Base-by-base conservation (phyloP, 1,284 basidiomycete species). In the Rhizopogon hawkerae region DNA sequence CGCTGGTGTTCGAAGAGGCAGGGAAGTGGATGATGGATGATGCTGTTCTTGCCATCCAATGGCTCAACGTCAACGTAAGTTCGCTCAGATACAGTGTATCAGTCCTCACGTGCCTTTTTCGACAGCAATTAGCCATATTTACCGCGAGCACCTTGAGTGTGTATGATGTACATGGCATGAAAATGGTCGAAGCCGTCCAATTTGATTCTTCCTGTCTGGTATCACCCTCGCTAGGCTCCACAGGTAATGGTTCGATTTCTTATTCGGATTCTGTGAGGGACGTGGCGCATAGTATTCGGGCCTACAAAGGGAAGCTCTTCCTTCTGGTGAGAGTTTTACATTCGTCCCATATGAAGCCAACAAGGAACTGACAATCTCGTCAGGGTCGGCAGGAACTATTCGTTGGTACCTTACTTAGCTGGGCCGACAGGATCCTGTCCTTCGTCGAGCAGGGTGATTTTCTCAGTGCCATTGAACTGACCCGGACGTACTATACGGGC, bases 281-380 rank as follows among this genome's bases (percentile, higher is more conserved):
- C 53, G 69, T 91, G 26, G 71, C 77, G 3, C 86, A 89, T 60
- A 92, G 91, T 60, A 68, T 95, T 39, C 75, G 83, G 18, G 73
- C 82, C 2, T 90, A 95, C 68, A 93, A 94, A 60, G 89, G 91
- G 36, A 96, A 92, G 63, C 77, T 95, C 18, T 98, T 98, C 65
- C 62, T 92, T 24, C 73, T 98, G 55, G 92, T 93, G 62, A 69
- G 88, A 73, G 10, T 26, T 39, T 23, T 3, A 38, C 16, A 35
- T 10, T 13, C 38, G 38, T 37, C 46, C 24, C 13, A 21, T 43
- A n/a, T 3, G 35, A 47, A 24, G 47, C 44, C 35, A 31, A 31
- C 10, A 4, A 42, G 18, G 34, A 50, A 33, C 41, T 55, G 38
- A 56, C 49, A 35, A 49, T 44, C 8, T 38, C 21, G 37, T 47